Percentiles rank a stretch among this genome's conserved stretches.
Conservation (phyloP, 2,329 filamentous ascomycete species). For the Fusarium buharicum region DNA sequence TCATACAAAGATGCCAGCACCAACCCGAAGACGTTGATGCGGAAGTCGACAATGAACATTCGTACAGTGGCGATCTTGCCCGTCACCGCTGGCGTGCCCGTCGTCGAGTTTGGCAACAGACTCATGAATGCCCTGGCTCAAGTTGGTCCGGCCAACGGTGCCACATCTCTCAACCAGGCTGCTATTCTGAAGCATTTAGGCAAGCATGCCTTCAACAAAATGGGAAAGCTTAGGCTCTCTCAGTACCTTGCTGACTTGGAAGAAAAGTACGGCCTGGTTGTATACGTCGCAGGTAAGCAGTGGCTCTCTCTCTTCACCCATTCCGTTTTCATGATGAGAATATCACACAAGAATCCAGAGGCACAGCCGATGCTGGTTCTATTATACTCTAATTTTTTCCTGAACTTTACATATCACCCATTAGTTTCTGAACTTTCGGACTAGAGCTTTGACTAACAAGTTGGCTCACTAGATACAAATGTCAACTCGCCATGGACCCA, state of each 20-base stretch:
- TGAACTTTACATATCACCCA: constrained; percentile 53
- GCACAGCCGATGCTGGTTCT: constrained; percentile 65
- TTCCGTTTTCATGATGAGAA: constrained; percentile 61
- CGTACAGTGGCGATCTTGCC: constrained; percentile 93
- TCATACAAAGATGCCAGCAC: constrained; percentile 72
- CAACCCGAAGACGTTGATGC: constrained; percentile 63
- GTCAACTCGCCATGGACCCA: constrained; percentile 99
- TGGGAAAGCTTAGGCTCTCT: constrained; percentile 94
- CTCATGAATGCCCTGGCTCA: constrained; percentile 89
- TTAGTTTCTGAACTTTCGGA: constrained; percentile 10
- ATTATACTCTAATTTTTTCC: constrained; percentile 76
- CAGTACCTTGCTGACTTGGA: constrained; percentile 97
- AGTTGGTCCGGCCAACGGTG: constrained; percentile 88
- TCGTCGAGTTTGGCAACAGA: constrained; percentile 92
- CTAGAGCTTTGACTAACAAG: constrained; percentile 44
- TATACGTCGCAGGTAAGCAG: constrained; percentile 84
- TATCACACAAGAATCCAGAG: constrained; percentile 56
- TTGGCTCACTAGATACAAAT: constrained; percentile 77
- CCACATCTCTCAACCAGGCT: constrained; percentile 91
- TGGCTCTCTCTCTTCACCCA: constrained; percentile 1
- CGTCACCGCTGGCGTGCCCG: constrained; percentile 89
- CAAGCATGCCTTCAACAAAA: constrained; percentile 94
- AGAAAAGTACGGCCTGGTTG: constrained; percentile 93
- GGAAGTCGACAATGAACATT: constrained; percentile 89
- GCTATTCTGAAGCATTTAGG: constrained; percentile 95